A percentile compares a stretch with the other conserved stretches of the same genome.
Evolutionary conservation across 306 rosid genomes (phyloP).

Genomic region (Pueraria montana): DNA sequence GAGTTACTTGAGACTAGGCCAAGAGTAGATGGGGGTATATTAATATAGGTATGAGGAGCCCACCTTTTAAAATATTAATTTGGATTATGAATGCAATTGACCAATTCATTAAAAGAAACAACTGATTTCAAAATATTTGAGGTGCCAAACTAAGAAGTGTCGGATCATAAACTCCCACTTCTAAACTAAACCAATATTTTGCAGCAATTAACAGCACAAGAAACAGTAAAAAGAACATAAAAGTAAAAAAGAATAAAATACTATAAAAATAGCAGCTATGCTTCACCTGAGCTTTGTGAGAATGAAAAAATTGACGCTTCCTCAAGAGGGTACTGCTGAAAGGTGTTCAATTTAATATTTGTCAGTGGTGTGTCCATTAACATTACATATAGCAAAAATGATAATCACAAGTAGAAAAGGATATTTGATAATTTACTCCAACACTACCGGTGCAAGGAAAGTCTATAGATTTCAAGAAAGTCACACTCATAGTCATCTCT

Average conservation of each 20-base stretch:
- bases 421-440: neutral
- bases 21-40: no score
- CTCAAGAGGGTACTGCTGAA: conserved; percentile 75
- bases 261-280: conserved; percentile 28
- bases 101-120: neutral
- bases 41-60: neutral
- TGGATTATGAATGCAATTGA: neutral
- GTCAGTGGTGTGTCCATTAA: conserved; percentile 20
- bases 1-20: no score
- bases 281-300: conserved; percentile 90
- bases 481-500: neutral
- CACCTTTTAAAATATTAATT: neutral
- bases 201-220: conserved; percentile 7
- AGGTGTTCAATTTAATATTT: conserved; percentile 34
- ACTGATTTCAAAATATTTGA: neutral
- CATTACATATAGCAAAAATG: neutral
- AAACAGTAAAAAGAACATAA: neutral
- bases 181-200: conserved; percentile 18
- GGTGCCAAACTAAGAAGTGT: neutral
- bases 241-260: conserved; percentile 23
- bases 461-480: conserved; percentile 14
- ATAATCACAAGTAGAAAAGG: conserved; percentile 11
- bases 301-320: conserved; percentile 87
- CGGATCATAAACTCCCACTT: neutral
- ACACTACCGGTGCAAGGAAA: neutral